Base-by-base conservation (phyloP, 768 basidiomycete species). In the Xerocomus brunneocitrinus region DNA sequence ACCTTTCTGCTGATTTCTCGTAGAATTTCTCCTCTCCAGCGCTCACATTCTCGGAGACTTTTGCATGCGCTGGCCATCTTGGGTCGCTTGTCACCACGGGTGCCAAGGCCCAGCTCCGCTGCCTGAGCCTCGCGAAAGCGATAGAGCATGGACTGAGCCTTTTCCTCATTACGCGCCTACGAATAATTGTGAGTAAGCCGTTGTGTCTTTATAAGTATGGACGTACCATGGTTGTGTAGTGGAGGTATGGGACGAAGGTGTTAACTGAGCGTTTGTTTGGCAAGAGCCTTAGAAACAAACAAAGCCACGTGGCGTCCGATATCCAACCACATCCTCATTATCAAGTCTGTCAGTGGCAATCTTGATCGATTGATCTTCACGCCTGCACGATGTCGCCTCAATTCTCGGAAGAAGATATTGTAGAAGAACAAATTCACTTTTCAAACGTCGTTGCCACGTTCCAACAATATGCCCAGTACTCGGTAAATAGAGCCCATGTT, bases 51-150 rank as follows among this genome's bases (percentile, higher is more conserved):
- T 35, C 91, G 76, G 62, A 98, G 67, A 63, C 88, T 94, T 71
- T 95, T 95, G 67, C 93, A 95, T 12, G 84, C 80, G 59, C 87
- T 88, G 10, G 95, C 94, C 87, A 98, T 91, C 50, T 89, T 80
- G 41, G 94, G 95, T 36, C 95, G 77, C n/a, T 85, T 82, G 70
- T 95, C 95, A 9, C 74, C 77, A 43, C 90, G 82, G 14, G 89
- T 87, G 32, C 89, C 88, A 24, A 99, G 81, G 35, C 95, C 95
- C 61, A 98, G 85, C 75, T 98, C 95, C 32, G 89, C 89, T 0
- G 92, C 94, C 67, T 99, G 95, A 42, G 91, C 90, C 73, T 98
- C 94, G 50, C 95, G 88, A 73, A 99, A 98, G 54, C 93, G 90
- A 68, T 92, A 91, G 30, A 92, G 78, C 89, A 91, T 93, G 16